Base-by-base conservation (phyloP, 1,139 yeast genomes). In the Blastobotrys apis region DNA sequence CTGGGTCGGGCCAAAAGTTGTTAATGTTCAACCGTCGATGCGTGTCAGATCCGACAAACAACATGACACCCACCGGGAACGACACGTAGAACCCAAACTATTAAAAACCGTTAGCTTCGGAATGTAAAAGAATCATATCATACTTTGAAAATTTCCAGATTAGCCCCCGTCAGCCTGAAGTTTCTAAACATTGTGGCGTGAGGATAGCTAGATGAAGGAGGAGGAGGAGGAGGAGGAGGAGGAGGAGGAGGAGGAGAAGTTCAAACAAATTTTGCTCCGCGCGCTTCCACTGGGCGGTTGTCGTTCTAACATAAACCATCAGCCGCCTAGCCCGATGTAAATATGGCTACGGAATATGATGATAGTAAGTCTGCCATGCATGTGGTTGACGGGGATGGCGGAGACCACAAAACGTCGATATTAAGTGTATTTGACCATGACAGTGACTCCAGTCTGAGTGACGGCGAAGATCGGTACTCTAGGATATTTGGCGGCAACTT, bases 1-100 rank as follows among this genome's bases (percentile, higher is more conserved):
- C 84, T 32, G 97, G 97, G 64, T 88, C 97, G 1, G 97, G 97
- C 95, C 95, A 87, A 66, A 86, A 88, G 15, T 95, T 95, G n/a
- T 95, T 94, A 44, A 88, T 80, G 60, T 87, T 86, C 63, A 90
- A 80, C 68, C 87, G 88, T 56, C 74, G 78, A 64, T 90, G 95
- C 1, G 97, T 84, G 57, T 88, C 90, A 36, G 84, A 75, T 60
- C 97, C 97, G 41, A 87, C 90, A 58, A 84, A 90, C 65, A 86
- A 81, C 97, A 90, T 90, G 57, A 88, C 82, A 17, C 78, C 76
- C 42, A 90, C 84, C 1, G 97, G 97, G 1, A 94, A 79, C 56
- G 88, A 71, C 42, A 90, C 78, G 63, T 86, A 88, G 59, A 88
- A 83, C 0, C 95, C 82, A 67, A 90, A 88, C 84, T 80, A 44